Evolutionary conservation across 106 monocot genomes (phyloP).

Genomic region (Platanthera guangdongensis): DNA sequence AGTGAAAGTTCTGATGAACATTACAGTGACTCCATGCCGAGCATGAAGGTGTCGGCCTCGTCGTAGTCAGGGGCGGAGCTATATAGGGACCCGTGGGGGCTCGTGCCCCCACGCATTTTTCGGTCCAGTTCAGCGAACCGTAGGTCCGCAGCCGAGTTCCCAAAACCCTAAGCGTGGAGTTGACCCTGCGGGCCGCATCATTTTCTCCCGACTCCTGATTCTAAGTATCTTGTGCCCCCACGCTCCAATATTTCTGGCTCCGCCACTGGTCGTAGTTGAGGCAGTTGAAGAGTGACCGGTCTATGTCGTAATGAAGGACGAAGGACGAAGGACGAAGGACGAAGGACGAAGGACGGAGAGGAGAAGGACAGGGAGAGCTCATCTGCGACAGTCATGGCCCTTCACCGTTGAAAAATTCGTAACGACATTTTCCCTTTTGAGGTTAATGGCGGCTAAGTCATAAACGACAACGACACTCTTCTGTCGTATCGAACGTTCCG

Average conservation of each 20-base stretch:
- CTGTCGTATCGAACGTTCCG: slow-evolving; percentile 12
- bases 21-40: slow-evolving; percentile 16
- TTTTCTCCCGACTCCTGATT: too few species aligned
- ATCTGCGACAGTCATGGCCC: not conserved
- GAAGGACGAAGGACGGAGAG: slow-evolving; percentile 15
- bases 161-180: too few species aligned
- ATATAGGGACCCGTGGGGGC: too few species aligned
- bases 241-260: too few species aligned
- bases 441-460: slow-evolving; percentile 16
- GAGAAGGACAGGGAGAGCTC: not conserved
- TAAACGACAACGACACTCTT: slow-evolving; percentile 9
- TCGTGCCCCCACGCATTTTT: too few species aligned
- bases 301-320: slow-evolving; percentile 6
- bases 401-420: slow-evolving; percentile 8
- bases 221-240: too few species aligned
- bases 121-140: too few species aligned
- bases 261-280: slow-evolving; percentile 4
- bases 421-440: slow-evolving; percentile 4
- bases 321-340: slow-evolving; percentile 13
- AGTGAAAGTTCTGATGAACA: slow-evolving; percentile 6
- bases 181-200: too few species aligned
- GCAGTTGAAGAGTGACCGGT: slow-evolving; percentile 8
- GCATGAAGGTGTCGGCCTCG: slow-evolving; percentile 12
- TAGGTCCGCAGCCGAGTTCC: too few species aligned
- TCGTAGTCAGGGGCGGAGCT: too few species aligned